Evolutionary conservation across 2,329 filamentous ascomycete genomes (phyloP), one percentile per base, ranked within the genome.

Genomic region (Phaeophleospora eucalypticola): DNA sequence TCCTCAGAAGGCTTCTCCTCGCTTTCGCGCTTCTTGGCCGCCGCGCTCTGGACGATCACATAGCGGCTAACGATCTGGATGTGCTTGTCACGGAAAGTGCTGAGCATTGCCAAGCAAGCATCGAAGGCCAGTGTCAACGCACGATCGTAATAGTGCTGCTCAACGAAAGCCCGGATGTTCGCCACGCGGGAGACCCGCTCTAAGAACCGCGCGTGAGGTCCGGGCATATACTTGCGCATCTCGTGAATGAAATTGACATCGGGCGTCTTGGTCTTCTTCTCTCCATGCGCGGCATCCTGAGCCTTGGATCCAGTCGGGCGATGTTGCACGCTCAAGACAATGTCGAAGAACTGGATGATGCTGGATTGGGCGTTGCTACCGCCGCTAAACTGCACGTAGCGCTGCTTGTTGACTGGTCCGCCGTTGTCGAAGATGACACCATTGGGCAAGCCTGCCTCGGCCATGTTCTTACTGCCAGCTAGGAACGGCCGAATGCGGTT

Each of bases 301-400:
- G 71, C 71, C 15, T 79, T 84, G 57, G 87, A 81, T 33, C 91
- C 91, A 0, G 93, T 97, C 0, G 91, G 89, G 7, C 87, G 83
- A 68, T 98, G 93, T 64, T 93, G 84, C 43, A 98, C 80, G 36
- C 89, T 89, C 2, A 98, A 80, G 1, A 88, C 83, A 41, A 97
- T 82, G 66, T 98, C 93, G 63, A 97, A 97, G 73, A 97, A 96
- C 60, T 98, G 93, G 52, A 98, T 93, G 49, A 97, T 74, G 48
- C 90, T 96, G 74, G 89, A 95, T 69, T 98, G 93, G 0, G 93
- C 93, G 62, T 98, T 97, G 71, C 89, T 96, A 21, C 93, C 93
- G 34, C 93, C 93, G 52, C 87, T 87, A 66, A 89, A 95, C 63
- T 96, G 87, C 20, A 85, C 83, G 65, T 89, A 95, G 3, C 77